Evolutionary conservation across 2,329 filamentous ascomycete species (phyloP), one percentile per base, ranked within the genome.

Genomic region (Chaetomium sp.): DNA sequence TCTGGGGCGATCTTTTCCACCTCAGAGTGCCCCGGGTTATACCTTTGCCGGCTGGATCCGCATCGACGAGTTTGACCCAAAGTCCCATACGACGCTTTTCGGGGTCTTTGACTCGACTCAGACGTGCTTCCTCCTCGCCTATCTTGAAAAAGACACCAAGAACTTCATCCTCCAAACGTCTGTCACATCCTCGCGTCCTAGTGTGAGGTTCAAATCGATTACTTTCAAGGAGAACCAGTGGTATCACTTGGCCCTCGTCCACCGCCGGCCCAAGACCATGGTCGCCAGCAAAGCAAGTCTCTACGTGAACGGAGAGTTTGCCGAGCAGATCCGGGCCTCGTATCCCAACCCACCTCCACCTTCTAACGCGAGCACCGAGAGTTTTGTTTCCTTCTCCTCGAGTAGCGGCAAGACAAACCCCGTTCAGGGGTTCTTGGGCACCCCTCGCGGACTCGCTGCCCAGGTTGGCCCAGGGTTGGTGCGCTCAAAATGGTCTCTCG

Each of bases 91-190:
- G 0, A 99, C 94, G 0, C 80, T 99, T 11, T 99, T 99, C 69
- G 94, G 94, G 33, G 89, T 94, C 7, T 97, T 95, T 70, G 94
- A 99, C 71, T 79, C 86, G 3, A 90, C 84, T 5, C 92, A 97
- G 70, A 90, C 89, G 5, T 99, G 94, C 70, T 99, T 99, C 66
- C 74, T 99, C 38, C 82, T 99, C 63, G 86, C 91, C 58, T 99
- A 99, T 67, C 78, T 99, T 41, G 95, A 99, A 69, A 91, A 87
- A 67, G 91, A 96, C 69, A 95, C 90, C 1, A 88, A 82, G 58
- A 94, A 96, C 71, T 88, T 99, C 62, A 99, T 99, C 62, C 76
- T 99, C 5, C 94, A 99, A 72, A 97, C 95, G 6, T 96, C 94
- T 14, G 88, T 97, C 58, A 89, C 85, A 52, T 91, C 91, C 7